A percentile compares a stretch with the other conserved stretches of the same genome.
phyloP scores from a whole-genome alignment of 2,329 filamentous ascomycete species.

The Herpotrichia juniperi region DNA sequence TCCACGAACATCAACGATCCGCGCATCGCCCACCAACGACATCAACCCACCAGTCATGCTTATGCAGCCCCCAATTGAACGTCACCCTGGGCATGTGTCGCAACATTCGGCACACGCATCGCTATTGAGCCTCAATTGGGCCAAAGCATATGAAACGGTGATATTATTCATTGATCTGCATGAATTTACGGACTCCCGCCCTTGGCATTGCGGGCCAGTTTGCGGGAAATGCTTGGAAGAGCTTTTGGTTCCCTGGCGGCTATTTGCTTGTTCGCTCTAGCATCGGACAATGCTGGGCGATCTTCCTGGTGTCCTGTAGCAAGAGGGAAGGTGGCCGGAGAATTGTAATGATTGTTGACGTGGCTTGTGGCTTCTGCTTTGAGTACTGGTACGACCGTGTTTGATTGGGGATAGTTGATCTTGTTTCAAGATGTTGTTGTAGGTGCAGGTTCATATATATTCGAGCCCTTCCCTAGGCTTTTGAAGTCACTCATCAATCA shows the following conservation, averaged over 20 bases:
- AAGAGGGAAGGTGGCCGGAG: background rate
- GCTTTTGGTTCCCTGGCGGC: background rate
- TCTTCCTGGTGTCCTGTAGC: background rate
- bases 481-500: constrained; percentile 1
- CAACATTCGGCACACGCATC: background rate
- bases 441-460: background rate
- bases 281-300: background rate
- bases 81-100: background rate
- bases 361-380: background rate
- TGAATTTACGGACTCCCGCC: constrained; percentile 1
- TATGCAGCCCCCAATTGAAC: background rate
- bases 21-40: constrained; percentile 2
- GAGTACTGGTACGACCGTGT: background rate
- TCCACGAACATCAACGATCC: constrained; percentile 5
- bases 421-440: background rate
- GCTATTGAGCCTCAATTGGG: background rate
- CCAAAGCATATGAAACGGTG: background rate
- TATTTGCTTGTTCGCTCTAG: background rate
- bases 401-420: constrained; percentile 4
- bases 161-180: background rate
- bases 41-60: background rate
- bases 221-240: background rate
- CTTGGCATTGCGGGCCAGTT: background rate
- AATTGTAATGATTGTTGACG: background rate
- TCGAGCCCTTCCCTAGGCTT: background rate